Evolutionary conservation across 768 basidiomycete species (phyloP).

Genomic region (Cystofilobasidium macerans): DNA sequence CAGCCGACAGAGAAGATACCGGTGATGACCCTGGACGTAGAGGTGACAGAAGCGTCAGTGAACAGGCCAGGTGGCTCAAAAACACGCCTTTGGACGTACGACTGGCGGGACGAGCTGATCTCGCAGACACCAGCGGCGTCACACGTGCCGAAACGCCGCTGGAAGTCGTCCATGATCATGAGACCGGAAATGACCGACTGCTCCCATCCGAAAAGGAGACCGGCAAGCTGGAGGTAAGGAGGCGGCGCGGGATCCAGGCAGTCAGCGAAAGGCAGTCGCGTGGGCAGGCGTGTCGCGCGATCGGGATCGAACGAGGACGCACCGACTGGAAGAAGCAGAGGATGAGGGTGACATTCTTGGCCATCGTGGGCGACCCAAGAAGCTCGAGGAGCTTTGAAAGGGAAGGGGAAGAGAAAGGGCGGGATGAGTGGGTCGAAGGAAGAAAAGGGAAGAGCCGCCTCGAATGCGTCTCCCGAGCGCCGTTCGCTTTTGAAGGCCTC

Average conservation of each 20-base stretch:
- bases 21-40: slow-evolving; percentile 12
- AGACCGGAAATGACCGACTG: slow-evolving; percentile 17
- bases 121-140: slow-evolving; percentile 10
- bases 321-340: slow-evolving; percentile 27
- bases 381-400: not conserved
- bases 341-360: slow-evolving; percentile 24
- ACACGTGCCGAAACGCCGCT: slow-evolving; percentile 21
- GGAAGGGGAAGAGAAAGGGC: not conserved
- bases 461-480: no score
- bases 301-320: not conserved
- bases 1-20: slow-evolving; percentile 28
- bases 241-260: not conserved
- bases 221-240: slow-evolving; percentile 5
- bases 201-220: slow-evolving; percentile 27
- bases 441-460: not conserved
- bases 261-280: not conserved
- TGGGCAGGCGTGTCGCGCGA: not conserved
- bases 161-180: slow-evolving; percentile 25
- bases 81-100: not conserved
- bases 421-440: not conserved
- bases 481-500: not conserved
- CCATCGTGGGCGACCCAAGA: not conserved
- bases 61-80: not conserved
- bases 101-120: slow-evolving; percentile 14
- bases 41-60: not conserved